Percentiles rank a stretch among this genome's conserved stretches.
Evolutionary conservation across 768 basidiomycete genomes (phyloP).

Genomic region (Boletus reticuloceps): DNA sequence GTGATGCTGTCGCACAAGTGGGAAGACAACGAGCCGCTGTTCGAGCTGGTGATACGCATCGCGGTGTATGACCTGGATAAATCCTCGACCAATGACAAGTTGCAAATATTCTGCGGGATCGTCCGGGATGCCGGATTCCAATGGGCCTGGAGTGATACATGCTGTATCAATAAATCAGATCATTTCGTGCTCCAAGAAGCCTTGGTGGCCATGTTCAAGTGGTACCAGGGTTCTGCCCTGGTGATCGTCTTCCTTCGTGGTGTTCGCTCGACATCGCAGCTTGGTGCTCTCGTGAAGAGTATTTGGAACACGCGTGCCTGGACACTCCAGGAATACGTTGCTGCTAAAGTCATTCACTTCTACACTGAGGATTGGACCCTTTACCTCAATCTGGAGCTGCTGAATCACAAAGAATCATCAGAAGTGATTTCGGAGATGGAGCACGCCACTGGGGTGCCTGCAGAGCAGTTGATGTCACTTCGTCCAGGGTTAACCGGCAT

Average conservation of each 20-base stretch:
- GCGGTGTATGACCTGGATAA: background rate
- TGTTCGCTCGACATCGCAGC: background rate
- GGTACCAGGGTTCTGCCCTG: background rate
- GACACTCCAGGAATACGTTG: background rate
- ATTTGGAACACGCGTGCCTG: slow-evolving; percentile 7
- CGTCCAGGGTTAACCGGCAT: background rate
- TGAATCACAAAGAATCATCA: background rate
- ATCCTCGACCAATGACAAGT: no score
- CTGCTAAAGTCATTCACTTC: background rate
- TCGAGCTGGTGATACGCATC: background rate
- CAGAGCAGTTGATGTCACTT: background rate
- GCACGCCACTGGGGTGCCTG: background rate
- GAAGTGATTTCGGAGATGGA: background rate
- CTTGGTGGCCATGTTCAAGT: background rate
- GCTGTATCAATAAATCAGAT: background rate
- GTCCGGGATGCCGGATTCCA: background rate
- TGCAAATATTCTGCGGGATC: background rate
- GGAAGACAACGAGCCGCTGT: slow-evolving; percentile 1
- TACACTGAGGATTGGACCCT: background rate
- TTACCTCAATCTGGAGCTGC: background rate
- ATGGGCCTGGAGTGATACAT: background rate
- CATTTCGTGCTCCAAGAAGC: background rate
- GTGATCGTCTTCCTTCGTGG: slow-evolving; percentile 1
- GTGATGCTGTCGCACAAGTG: slow-evolving; percentile 5
- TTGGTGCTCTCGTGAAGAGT: background rate